Evolutionary conservation across 176 grass and related monocot genomes (phyloP), one percentile per base, ranked within the genome.

Genomic region (Chloris gayana): DNA sequence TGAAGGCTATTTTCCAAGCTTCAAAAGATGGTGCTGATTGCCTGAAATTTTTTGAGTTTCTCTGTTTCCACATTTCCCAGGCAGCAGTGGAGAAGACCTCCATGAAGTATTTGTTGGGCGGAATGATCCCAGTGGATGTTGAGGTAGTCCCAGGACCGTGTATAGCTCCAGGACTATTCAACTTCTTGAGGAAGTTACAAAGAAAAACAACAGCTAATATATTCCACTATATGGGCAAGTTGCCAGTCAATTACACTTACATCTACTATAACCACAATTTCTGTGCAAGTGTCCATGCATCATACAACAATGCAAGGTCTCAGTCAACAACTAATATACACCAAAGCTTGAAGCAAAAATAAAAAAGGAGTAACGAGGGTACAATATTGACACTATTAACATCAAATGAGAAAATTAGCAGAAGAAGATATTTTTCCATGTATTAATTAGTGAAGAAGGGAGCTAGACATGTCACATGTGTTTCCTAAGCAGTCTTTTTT

Each of bases 351-450:
- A 67, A 87, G 24, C 53, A 81, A 65, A 72, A 68, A 15, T 24
- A 5, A 69, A 34, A 37, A 22, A 80, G 34, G 38, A 22, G 69
- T 3, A 29, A 47, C 80, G 67, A 12, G n/a, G 9, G 10, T 60
- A 60, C 13, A 60, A 64, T 6, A 41, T 39, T 76, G 19, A 58
- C 35, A 65, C 44, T 57, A 49, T 58, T 47, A 65, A 76, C 34
- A 76, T 76, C 54, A 76, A 77, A 72, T 84, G 57, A 64, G 66
- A 45, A 82, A 65, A 73, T 78, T 32, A 73, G 38, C 46, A 46
- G 67, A 65, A n/a, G 9, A 85, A 73, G 7, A 50, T 34, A 38
- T 37, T 27, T 38, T 70, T n/a, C 73, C 30, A 35, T 59, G 32
- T 66, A 85, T 47, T 70, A 80, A 56, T 22, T 32, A 37, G 15